Conservation (phyloP, 352 stramenopile species). For the Aphanomyces astaci region DNA sequence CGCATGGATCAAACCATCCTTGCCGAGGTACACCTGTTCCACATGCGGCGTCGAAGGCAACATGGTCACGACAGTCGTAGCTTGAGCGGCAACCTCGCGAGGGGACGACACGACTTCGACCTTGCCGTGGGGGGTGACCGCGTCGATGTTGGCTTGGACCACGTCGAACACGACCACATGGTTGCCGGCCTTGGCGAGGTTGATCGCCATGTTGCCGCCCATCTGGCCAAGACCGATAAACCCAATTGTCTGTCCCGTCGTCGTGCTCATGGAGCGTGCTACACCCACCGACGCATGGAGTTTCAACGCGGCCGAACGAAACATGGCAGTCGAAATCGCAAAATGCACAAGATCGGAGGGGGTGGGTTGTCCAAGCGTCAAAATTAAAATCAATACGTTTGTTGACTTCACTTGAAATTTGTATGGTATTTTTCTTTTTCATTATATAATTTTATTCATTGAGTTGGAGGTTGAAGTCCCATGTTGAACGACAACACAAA, state of each 20-base stretch:
- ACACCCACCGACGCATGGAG: background rate
- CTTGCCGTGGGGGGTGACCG: slow-evolving; percentile 41
- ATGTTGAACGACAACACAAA: background rate
- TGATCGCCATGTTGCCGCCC: slow-evolving; percentile 89
- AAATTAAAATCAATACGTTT: too few relatives aligned
- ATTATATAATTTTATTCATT: too few relatives aligned
- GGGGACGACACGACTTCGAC: slow-evolving; percentile 45
- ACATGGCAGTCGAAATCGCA: background rate
- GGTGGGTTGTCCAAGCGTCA: too few relatives aligned
- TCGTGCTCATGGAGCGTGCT: background rate
- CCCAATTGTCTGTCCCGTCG: slow-evolving; percentile 39
- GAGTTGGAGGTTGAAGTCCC: too few relatives aligned
- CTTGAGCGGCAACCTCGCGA: slow-evolving; percentile 67
- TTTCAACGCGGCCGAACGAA: background rate
- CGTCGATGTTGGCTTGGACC: slow-evolving; percentile 39
- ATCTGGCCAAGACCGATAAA: slow-evolving; percentile 93
- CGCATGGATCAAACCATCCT: slow-evolving; percentile 61
- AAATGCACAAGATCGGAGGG: too few relatives aligned
- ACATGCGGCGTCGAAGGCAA: slow-evolving; percentile 87
- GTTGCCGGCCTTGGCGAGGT: slow-evolving; percentile 78
- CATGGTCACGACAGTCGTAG: slow-evolving; percentile 91
- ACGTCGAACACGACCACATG: slow-evolving; percentile 77
- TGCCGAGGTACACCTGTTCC: slow-evolving; percentile 64
- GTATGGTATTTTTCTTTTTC: too few relatives aligned
- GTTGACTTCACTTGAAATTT: background rate